Evolutionary conservation across 2,329 filamentous ascomycete species (phyloP).

Genomic region (Ophiosphaerella korrae): DNA sequence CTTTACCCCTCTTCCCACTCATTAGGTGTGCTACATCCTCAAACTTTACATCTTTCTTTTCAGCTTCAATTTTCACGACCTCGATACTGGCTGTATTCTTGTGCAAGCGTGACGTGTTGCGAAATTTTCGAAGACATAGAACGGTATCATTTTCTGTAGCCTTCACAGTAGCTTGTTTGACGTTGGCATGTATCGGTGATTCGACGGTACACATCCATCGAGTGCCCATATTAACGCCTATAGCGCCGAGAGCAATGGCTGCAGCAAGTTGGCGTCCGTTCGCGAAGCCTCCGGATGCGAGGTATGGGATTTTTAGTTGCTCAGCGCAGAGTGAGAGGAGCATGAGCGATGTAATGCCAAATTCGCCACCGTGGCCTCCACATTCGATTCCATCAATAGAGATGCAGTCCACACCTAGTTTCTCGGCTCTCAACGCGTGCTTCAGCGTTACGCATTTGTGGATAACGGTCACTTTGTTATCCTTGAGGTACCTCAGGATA

Average conservation of each 20-base stretch:
- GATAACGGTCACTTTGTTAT: constrained; percentile 29
- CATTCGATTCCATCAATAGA: constrained; percentile 34
- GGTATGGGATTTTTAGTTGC: constrained; percentile 31
- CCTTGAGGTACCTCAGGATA: constrained; percentile 33
- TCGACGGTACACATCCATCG: constrained; percentile 37
- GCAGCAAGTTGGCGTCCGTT: constrained; percentile 33
- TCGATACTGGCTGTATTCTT: constrained; percentile 33
- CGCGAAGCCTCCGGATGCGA: constrained; percentile 35
- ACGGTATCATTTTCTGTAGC: constrained; percentile 25
- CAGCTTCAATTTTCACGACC: constrained; percentile 32
- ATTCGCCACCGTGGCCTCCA: constrained; percentile 56
- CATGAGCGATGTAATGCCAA: constrained; percentile 58
- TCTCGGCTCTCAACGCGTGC: constrained; percentile 32
- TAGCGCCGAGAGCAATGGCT: constrained; percentile 32
- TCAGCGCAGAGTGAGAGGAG: constrained; percentile 25
- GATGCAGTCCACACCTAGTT: constrained; percentile 26
- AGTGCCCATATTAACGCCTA: constrained; percentile 36
- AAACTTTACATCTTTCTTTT: constrained; percentile 32
- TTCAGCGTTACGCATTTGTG: constrained; percentile 36
- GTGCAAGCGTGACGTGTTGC: constrained; percentile 31
- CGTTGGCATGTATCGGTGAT: constrained; percentile 29
- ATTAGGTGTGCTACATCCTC: constrained; percentile 36
- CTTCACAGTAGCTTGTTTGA: constrained; percentile 34
- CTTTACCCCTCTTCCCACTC: constrained; percentile 32
- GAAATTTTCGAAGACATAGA: constrained; percentile 32